Evolutionary conservation across 1,284 basidiomycete species (phyloP).

Genomic region (Coriolopsis trogii): DNA sequence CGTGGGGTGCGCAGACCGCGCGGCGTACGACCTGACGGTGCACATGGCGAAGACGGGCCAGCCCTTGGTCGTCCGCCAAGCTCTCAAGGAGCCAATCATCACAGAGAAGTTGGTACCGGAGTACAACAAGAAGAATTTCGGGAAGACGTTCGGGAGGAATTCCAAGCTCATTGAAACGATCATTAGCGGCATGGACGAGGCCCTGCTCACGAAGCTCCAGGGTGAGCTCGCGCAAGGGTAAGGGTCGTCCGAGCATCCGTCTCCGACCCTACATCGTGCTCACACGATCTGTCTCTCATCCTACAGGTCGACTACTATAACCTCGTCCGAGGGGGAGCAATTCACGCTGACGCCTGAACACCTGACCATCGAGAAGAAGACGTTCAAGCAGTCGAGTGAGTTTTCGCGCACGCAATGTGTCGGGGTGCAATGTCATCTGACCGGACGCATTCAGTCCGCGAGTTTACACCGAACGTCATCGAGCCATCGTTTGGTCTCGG

Average conservation of each 20-base stretch:
- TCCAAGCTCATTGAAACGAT: slow-evolving; percentile 73
- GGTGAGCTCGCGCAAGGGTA: slow-evolving; percentile 79
- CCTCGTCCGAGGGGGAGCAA: slow-evolving; percentile 63
- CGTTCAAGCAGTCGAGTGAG: slow-evolving; percentile 88
- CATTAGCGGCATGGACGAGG: slow-evolving; percentile 73
- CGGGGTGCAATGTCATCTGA: slow-evolving; percentile 33
- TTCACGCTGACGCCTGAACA: slow-evolving; percentile 79
- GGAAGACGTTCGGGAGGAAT: slow-evolving; percentile 90
- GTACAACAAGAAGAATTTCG: slow-evolving; percentile 89
- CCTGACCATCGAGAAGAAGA: slow-evolving; percentile 82
- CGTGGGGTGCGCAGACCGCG: slow-evolving; percentile 98
- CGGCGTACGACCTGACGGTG: slow-evolving; percentile 88
- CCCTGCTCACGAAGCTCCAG: slow-evolving; percentile 70
- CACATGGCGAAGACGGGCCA: slow-evolving; percentile 62
- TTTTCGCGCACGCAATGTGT: slow-evolving; percentile 23
- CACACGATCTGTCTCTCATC: slow-evolving; percentile 21
- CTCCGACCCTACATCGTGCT: slow-evolving; percentile 23
- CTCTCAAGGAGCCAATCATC: slow-evolving; percentile 80
- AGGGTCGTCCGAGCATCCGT: slow-evolving; percentile 29
- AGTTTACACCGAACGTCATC: slow-evolving; percentile 97
- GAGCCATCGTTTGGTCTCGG: slow-evolving; percentile 99
- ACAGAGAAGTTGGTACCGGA: slow-evolving; percentile 75
- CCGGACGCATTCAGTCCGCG: slow-evolving; percentile 67
- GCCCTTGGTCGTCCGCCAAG: slow-evolving; percentile 81
- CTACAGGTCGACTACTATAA: slow-evolving; percentile 50